Base-by-base conservation (phyloP, 192 early-diverging fungal genomes). In the Coemansia asiatica region DNA sequence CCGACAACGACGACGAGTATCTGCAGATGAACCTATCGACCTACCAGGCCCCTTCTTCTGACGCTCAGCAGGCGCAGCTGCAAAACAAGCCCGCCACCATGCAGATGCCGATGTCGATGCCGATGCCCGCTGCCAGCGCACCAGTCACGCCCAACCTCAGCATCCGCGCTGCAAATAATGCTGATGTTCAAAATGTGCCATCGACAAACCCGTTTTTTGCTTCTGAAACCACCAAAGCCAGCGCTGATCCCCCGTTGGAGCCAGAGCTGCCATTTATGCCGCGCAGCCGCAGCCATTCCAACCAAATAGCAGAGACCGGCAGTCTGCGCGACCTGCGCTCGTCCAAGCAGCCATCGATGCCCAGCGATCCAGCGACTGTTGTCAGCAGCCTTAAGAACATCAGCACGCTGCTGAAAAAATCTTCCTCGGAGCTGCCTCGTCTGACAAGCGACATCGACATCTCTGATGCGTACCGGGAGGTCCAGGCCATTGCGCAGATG, bases 231-330 rank as follows among this genome's bases (percentile, higher is more conserved):
- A 28, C 19, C 25, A 38, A 19, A 12, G 50, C n/a, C 19, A 9
- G n/a, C 10, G 40, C 22, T 40, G 27, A 35, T 50, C 61, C 33
- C 31, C 3, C 5, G 56, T 29, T 5, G 2, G 28, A 35, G 61
- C 29, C 61, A 7, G 27, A 62, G 46, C 35, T 58, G 44, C 64
- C 68, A 22, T 68, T 71, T 40, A 60, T 64, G 56, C 19, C 56
- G 6, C 71, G 63, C 22, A 67, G 36, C 54, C 68, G 77, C 47
- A 71, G 72, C 58, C 64, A 49, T 25, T 73, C 71, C 4, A 65
- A 63, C 59, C 67, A 74, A 36, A 65, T 74, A 7, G 77, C 77
- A 15, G 77, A 80, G 51, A 80, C 77, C 4, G 77, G 77, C 18
- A 62, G 58, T 61, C 66, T 80, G 57, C 77, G 77, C 46, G 54